Conservation (phyloP, 306 rosid genomes). For the cucumber (Cucumis sativus) region DNA sequence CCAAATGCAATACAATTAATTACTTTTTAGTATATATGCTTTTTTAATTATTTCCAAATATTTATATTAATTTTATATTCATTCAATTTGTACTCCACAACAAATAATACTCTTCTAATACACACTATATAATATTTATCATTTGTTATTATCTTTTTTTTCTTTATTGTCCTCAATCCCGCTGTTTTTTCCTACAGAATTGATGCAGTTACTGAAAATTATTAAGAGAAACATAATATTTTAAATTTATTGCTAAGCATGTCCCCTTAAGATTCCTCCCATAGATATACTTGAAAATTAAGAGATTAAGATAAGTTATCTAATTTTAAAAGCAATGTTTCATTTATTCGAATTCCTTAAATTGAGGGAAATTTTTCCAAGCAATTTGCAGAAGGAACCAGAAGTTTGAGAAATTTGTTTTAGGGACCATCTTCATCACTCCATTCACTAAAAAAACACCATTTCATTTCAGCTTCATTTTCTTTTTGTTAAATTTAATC, state of each 20-base stretch:
- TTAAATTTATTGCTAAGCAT: no score
- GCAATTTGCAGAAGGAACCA: no score
- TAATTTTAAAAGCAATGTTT: no score
- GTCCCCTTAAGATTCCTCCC: no score
- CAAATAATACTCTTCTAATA: neutral
- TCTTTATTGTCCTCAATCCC: neutral
- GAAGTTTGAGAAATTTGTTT: neutral
- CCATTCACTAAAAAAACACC: neutral
- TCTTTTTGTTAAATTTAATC: neutral
- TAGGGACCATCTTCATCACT: neutral
- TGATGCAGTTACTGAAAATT: no score
- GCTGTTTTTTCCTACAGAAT: no score
- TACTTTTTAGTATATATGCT: no score
- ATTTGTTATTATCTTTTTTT: neutral
- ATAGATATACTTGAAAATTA: no score
- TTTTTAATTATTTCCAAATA: neutral
- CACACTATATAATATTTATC: neutral
- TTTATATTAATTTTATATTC: neutral
- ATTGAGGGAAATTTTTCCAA: no score
- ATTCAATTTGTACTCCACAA: neutral
- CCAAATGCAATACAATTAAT: neutral
- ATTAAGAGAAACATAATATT: no score
- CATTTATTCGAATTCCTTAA: no score
- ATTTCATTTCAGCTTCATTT: neutral
- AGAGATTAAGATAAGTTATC: no score